A percentile compares a stretch with the other conserved stretches of the same genome.
These are phyloP conservation scores for Xylaria sp. DNA, from an alignment of 2,329 filamentous ascomycete genomes.

Conservation along the genomic window DNA sequence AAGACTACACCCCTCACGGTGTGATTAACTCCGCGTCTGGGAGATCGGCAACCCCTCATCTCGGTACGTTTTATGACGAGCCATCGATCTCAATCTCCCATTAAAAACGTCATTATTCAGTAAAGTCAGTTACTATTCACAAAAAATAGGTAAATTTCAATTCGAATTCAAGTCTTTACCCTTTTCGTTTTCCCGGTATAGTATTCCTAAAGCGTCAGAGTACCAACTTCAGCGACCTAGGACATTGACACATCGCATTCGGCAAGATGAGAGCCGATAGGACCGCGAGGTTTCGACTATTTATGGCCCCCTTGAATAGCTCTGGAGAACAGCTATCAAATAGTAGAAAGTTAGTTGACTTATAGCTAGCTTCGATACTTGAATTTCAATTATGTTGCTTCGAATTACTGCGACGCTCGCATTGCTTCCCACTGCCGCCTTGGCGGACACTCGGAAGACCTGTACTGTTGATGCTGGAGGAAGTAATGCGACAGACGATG, in stretches of 20 bases:
- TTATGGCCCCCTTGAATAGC: background rate
- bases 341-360: background rate
- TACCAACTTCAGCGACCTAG: background rate
- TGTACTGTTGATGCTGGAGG: background rate
- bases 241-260: background rate
- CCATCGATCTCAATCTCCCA: too few relatives aligned
- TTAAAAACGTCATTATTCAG: too few relatives aligned
- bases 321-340: background rate
- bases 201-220: background rate
- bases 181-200: too few relatives aligned
- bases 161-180: too few relatives aligned
- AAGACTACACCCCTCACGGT: too few relatives aligned
- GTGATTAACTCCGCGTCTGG: too few relatives aligned
- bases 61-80: too few relatives aligned
- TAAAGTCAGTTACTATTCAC: too few relatives aligned
- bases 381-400: background rate
- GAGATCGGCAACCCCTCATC: too few relatives aligned
- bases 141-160: too few relatives aligned
- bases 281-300: background rate
- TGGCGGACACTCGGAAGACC: background rate
- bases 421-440: background rate
- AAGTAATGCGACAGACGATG: background rate
- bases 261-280: background rate
- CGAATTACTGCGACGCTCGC: background rate
- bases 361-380: background rate